Evolutionary conservation across 345 rosid genomes (phyloP).

Genomic region (Diplotaxis tenuifolia): DNA sequence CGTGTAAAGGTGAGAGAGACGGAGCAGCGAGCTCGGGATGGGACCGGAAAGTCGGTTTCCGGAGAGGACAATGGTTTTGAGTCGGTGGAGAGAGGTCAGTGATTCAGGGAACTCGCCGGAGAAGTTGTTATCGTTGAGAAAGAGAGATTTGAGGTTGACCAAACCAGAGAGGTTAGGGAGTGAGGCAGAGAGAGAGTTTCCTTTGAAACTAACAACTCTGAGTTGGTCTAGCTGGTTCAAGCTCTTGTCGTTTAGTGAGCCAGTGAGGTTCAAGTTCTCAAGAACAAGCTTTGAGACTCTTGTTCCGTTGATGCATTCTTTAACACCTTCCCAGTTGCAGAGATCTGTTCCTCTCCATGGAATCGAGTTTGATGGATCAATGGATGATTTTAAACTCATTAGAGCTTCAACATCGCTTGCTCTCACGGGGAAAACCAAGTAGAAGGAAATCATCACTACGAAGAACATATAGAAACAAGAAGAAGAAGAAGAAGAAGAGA

Average conservation of each 20-base stretch:
- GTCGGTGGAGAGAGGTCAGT: conserved; percentile 61
- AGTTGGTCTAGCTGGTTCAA: conserved; percentile 73
- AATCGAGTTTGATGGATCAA: conserved; percentile 62
- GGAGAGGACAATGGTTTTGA: conserved; percentile 61
- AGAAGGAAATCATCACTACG: conserved; percentile 1
- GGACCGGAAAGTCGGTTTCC: conserved; percentile 61
- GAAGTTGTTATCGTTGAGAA: conserved; percentile 64
- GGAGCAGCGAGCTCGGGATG: conserved; percentile 57
- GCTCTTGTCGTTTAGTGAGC: conserved; percentile 49
- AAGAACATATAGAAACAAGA: conserved; percentile 8
- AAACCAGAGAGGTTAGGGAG: conserved; percentile 65
- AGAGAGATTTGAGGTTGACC: conserved; percentile 75
- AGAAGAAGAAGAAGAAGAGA: conserved; percentile 10
- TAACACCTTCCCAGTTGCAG: conserved; percentile 81
- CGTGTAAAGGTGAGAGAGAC: conserved; percentile 56
- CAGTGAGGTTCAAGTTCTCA: conserved; percentile 63
- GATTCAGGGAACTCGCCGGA: conserved; percentile 74
- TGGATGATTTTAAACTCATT: conserved; percentile 57
- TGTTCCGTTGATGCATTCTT: conserved; percentile 60
- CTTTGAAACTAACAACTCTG: conserved; percentile 87
- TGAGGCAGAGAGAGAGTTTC: conserved; percentile 70
- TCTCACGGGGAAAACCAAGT: conserved; percentile 44
- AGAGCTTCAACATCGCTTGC: conserved; percentile 65
- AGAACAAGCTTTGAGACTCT: conserved; percentile 83
- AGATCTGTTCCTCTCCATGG: conserved; percentile 56